Evolutionary conservation across 495 filamentous ascomycete species (phyloP), one percentile per base, ranked within the genome.

Genomic region (Cercophora samala): DNA sequence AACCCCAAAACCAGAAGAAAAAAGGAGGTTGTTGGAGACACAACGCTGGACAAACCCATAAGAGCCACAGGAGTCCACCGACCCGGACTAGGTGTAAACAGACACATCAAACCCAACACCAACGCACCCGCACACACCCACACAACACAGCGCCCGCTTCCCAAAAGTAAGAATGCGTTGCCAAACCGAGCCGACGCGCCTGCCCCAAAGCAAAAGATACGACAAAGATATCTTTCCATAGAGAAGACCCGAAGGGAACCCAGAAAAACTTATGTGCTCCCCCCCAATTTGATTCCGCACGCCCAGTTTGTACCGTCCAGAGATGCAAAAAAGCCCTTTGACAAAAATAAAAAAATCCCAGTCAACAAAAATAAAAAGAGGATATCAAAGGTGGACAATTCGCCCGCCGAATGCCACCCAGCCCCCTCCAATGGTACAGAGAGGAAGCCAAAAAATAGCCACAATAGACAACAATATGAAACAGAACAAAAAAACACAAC

Each of bases 361-460:
- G 65, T 66, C 67, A 32, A 62, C 65, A 70, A 70, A 64, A 69
- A 68, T n/a, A 68, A 58, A 29, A 59, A 56, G 59, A 66, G 66
- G 26, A 54, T 25, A 62, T 62, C 25, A 25, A 67, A 23, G 37
- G 37, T 46, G 37, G 11, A 46, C 37, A 46, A 46, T 42, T 22
- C 60, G 68, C 65, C 25, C 60, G 68, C 65, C 65, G 65, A 51
- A 55, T 66, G 64, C 37, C 37, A 61, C 42, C 69, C 65, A 66
- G 64, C 68, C n/a, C 69, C 67, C 66, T 61, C 64, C 70, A 69
- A 73, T 73, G 71, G 67, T 75, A 72, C 65, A 62, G 21, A 29
- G 26, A 72, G 62, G 65, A 64, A 66, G 51, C 58, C 58, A 65
- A 63, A 64, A 66, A 19, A 64, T 22, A 53, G 60, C 42, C 64